Evolutionary conservation across 306 rosid species (phyloP).

Genomic region (Quercus mongolica): DNA sequence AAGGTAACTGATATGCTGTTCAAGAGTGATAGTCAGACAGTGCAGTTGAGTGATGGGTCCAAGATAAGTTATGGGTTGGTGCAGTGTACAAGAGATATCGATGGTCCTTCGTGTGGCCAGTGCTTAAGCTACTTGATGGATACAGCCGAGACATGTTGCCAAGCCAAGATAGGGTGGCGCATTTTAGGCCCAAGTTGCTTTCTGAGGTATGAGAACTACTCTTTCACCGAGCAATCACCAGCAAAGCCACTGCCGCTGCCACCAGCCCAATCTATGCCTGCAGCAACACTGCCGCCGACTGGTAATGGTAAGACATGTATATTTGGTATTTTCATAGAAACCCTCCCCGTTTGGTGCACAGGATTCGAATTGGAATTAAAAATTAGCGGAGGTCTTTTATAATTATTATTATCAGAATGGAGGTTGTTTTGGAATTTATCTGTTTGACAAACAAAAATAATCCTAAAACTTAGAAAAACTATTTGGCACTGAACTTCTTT

Average conservation of each 20-base stretch:
- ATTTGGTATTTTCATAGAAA: neutral
- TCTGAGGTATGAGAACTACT: slow-evolving; percentile 33
- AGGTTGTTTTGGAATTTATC: no score
- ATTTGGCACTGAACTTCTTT: no score
- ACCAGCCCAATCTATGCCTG: neutral
- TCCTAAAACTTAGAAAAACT: no score
- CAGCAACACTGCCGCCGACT: neutral
- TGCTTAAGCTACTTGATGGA: slow-evolving; percentile 31
- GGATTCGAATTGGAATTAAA: no score
- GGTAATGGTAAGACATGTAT: slow-evolving; percentile 10
- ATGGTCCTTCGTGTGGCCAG: slow-evolving; percentile 3
- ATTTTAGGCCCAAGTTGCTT: slow-evolving; percentile 31
- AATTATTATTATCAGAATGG: no score
- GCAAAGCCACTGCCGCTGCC: neutral
- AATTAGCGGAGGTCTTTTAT: no score
- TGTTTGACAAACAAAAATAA: no score
- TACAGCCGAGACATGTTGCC: neutral
- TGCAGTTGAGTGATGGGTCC: neutral
- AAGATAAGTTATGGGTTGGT: slow-evolving; percentile 22
- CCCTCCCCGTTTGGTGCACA: neutral
- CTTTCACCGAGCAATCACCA: slow-evolving; percentile 11
- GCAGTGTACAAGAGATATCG: slow-evolving; percentile 43
- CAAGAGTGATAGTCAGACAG: no score
- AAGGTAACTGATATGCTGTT: no score
- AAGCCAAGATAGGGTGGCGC: slow-evolving; percentile 31